phyloP scores from a whole-genome alignment of 257 asterid genomes.

The Handroanthus guayacan region DNA sequence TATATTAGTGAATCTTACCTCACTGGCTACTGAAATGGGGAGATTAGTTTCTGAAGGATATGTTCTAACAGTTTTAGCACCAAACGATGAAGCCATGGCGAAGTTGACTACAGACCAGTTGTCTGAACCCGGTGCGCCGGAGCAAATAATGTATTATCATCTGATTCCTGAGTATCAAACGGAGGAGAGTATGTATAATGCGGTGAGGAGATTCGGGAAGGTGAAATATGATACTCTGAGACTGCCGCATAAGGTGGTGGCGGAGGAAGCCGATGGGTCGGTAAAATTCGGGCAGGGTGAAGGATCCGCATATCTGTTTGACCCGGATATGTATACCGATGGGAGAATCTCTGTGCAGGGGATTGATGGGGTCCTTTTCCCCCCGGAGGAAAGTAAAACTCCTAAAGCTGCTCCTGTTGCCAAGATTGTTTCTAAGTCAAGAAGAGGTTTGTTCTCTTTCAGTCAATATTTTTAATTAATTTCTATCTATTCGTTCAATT shows the following conservation, averaged over 20 bases:
- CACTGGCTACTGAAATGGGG: constrained; percentile 94
- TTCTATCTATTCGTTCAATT: too few species aligned
- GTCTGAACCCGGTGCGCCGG: constrained; percentile 95
- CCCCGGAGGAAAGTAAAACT: constrained; percentile 61
- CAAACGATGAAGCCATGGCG: constrained; percentile 97
- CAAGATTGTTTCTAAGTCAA: constrained; percentile 59
- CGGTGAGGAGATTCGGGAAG: constrained; percentile 90
- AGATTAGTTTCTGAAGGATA: constrained; percentile 87
- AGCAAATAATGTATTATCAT: constrained; percentile 91
- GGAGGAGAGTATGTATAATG: constrained; percentile 95
- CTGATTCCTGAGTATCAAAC: constrained; percentile 91
- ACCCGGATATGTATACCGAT: constrained; percentile 95
- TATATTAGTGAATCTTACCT: constrained; percentile 81
- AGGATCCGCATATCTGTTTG: constrained; percentile 86
- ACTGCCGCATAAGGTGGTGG: constrained; percentile 82
- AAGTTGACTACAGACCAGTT: constrained; percentile 82
- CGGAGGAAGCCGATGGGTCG: constrained; percentile 96
- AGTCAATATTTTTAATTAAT: not conserved
- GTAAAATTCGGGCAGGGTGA: constrained; percentile 84
- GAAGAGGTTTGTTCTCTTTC: constrained; percentile 62
- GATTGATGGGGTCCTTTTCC: constrained; percentile 83
- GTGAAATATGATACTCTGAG: constrained; percentile 79
- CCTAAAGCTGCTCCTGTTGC: constrained; percentile 58
- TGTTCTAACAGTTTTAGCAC: constrained; percentile 82
- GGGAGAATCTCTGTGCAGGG: constrained; percentile 99